Conservation (phyloP, 345 rosid species). For the Ceriops tagal region DNA sequence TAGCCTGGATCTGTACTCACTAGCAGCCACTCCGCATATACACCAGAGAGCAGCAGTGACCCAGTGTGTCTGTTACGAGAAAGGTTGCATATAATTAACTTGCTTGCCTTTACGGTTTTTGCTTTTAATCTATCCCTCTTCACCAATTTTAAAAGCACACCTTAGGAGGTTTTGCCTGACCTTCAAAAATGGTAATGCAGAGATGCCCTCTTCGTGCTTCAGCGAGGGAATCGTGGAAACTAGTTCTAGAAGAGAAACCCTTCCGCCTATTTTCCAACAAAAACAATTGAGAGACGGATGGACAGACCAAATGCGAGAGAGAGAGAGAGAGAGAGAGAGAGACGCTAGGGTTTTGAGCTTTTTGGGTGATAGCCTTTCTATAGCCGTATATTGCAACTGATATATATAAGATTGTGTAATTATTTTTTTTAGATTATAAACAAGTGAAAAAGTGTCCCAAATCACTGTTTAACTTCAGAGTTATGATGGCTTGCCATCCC, state of each 20-base stretch:
- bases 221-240: conserved; percentile 16
- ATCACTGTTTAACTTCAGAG: too few relatives aligned
- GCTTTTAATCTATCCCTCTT: conserved; percentile 14
- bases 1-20: background rate
- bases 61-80: conserved; percentile 4
- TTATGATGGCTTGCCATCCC: too few relatives aligned
- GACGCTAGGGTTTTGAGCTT: conserved; percentile 25
- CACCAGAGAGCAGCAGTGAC: background rate
- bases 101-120: background rate
- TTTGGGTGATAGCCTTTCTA: background rate
- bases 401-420: too few relatives aligned
- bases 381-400: background rate
- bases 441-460: too few relatives aligned
- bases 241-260: conserved; percentile 26
- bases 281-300: background rate
- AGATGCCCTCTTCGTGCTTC: conserved; percentile 32
- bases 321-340: background rate
- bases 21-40: conserved; percentile 10
- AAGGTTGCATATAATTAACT: background rate
- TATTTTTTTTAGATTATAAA: too few relatives aligned
- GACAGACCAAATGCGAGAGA: background rate
- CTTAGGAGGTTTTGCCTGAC: conserved; percentile 20
- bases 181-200: conserved; percentile 32
- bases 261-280: background rate
- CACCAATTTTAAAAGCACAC: conserved; percentile 20